Base-by-base conservation (phyloP, 805 yeast genomes). In the Wickerhamomyces ciferrii region DNA sequence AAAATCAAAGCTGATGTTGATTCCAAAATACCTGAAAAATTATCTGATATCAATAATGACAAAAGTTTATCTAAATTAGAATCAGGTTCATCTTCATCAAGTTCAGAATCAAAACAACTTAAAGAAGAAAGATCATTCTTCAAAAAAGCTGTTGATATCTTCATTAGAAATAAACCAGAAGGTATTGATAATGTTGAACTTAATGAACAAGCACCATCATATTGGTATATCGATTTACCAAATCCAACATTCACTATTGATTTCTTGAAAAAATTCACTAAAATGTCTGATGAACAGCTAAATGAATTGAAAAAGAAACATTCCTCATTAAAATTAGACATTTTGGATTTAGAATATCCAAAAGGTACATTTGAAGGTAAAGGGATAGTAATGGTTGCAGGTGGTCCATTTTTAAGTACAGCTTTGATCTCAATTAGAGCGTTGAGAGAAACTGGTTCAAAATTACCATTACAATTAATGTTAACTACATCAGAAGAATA, bases 401-500 rank as follows among this genome's bases (percentile, higher is more conserved):
- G 77, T 42, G 75, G 74, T 2, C 46, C 61, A 18, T 72, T 67
- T 51, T 61, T 75, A 19, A 72, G 77, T 63, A 63, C 67, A 27
- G 63, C 72, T 0, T 59, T 68, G 39, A 48, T 71, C 4, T 61
- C 76, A 0, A 61, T 74, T 18, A 59, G 65, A 46, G 62, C 69
- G 4, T 53, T 75, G 10, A 60, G 80, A 41, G 67, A 66, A 42
- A 49, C 71, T 8, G 78, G 77, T 0, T 67, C 78, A 0, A 53
- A 54, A 35, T 55, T 74, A 18, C 78, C 78, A 0, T 58, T 74
- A 4, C 78, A 75, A 53, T 49, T 75, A 18, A 61, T 74, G 50
- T 56, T 76, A 14, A 75, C 78, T 13, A 49, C 60, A 5, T 58
- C 56, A 8, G 58, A 55, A 0, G 76, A 74, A 37, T 73, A 71